Percentiles rank a stretch among this genome's conserved stretches.
phyloP scores from a whole-genome alignment of 805 yeast genomes.

The Nakazawaea anatomiae region DNA sequence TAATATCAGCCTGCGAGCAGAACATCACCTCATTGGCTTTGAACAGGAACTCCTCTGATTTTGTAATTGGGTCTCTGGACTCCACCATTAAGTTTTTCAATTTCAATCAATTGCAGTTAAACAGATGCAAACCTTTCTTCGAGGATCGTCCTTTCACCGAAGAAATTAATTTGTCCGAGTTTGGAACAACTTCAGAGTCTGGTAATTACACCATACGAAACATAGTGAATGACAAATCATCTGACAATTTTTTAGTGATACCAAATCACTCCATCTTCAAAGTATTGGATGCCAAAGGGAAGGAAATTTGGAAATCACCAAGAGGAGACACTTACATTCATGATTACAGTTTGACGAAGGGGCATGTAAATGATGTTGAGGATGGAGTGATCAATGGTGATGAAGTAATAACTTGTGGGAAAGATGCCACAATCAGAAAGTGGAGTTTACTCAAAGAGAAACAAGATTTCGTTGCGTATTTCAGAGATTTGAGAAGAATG shows the following conservation, averaged over 20 bases:
- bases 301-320: constrained; percentile 11
- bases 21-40: constrained; percentile 18
- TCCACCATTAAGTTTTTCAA: constrained; percentile 23
- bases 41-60: constrained; percentile 20
- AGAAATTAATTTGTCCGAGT: constrained; percentile 9
- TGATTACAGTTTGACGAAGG: constrained; percentile 20
- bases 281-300: constrained; percentile 12
- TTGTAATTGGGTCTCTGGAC: constrained; percentile 23
- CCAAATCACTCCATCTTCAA: constrained; percentile 15
- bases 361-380: constrained; percentile 19
- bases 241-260: constrained; percentile 9
- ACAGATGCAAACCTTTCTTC: constrained; percentile 11
- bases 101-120: constrained; percentile 25
- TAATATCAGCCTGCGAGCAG: constrained; percentile 16
- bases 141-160: constrained; percentile 11
- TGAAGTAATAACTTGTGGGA: constrained; percentile 15
- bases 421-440: constrained; percentile 21
- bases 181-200: constrained; percentile 8
- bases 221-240: not conserved
- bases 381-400: constrained; percentile 13
- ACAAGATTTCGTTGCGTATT: constrained; percentile 15
- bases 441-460: constrained; percentile 17
- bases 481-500: constrained; percentile 10
- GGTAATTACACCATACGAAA: constrained; percentile 7
- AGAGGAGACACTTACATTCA: constrained; percentile 20